Conservation (phyloP, 306 rosid species). For the Trifolium subterraneum region DNA sequence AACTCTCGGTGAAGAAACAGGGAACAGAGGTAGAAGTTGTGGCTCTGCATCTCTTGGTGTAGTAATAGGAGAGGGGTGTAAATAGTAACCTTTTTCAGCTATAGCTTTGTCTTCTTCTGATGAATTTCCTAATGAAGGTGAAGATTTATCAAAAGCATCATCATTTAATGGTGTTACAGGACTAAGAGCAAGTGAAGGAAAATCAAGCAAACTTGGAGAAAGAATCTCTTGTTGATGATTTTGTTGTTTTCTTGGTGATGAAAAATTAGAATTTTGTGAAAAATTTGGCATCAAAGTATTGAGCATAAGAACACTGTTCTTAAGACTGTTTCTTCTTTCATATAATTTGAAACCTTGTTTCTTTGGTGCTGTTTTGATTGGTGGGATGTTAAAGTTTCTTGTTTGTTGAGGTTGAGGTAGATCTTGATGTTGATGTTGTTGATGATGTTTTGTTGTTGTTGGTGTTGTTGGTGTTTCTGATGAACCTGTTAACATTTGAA, state of each 20-base stretch:
- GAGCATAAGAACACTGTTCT: slow-evolving; percentile 76
- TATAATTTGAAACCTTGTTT: slow-evolving; percentile 88
- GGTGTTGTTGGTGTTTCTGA: slow-evolving; percentile 48
- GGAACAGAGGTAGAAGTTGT: slow-evolving; percentile 82
- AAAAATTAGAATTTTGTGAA: slow-evolving; percentile 50
- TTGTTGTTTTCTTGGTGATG: slow-evolving; percentile 59
- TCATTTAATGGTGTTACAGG: slow-evolving; percentile 89
- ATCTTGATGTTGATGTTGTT: slow-evolving; percentile 4
- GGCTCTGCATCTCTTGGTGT: slow-evolving; percentile 77
- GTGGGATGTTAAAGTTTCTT: slow-evolving; percentile 77
- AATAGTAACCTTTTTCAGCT: slow-evolving; percentile 86
- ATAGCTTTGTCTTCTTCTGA: slow-evolving; percentile 90
- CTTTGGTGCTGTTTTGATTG: slow-evolving; percentile 64
- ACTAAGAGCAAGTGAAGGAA: slow-evolving; percentile 87
- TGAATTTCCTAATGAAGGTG: slow-evolving; percentile 85
- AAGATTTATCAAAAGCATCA: slow-evolving; percentile 76
- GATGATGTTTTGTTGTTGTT: background rate
- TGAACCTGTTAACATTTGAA: slow-evolving; percentile 97
- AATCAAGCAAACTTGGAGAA: slow-evolving; percentile 86
- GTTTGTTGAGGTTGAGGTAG: slow-evolving; percentile 45
- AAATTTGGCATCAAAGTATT: slow-evolving; percentile 79
- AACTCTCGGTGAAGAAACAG: slow-evolving; percentile 80
- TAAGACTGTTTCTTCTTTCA: slow-evolving; percentile 77
- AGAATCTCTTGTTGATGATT: slow-evolving; percentile 63
- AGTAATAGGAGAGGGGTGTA: slow-evolving; percentile 75